Base-by-base conservation (phyloP, 805 yeast genomes). In the Saccharomyces paradoxus region DNA sequence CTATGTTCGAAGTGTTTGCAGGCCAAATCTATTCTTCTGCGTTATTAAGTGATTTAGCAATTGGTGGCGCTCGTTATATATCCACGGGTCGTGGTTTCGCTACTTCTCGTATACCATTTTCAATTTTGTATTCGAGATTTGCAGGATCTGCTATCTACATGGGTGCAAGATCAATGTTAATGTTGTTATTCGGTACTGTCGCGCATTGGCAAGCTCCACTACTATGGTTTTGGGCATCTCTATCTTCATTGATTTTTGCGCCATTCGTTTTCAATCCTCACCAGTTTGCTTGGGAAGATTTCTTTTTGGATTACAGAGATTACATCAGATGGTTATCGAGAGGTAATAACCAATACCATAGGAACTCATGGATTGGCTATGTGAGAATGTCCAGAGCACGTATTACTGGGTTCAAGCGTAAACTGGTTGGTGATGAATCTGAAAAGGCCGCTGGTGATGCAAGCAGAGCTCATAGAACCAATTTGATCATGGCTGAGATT, bases 201-300 rank as follows among this genome's bases (percentile, higher is more conserved):
- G 79, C 90, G 29, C 83, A 82, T 66, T 87, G 98, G 98, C 95
- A 89, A 74, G 86, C 96, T 26, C 88, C 97, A 47, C 77, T 94
- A 63, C 73, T 92, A 59, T 94, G 97, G 97, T 94, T 94, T 82
- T 94, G 98, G 97, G 86, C 94, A 56, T 86, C 96, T 21, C 77
- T 90, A 63, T 78, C 90, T 50, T 88, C 98, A 2, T 79, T 94
- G 75, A 80, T 89, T 75, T 82, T 89, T 63, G 86, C 98, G 50
- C 99, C 99, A 66, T 90, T 92, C 72, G 68, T 94, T 57, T 94
- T 89, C 82, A 94, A 94, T 75, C 99, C 99, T 50, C 97, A 92
- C 75, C 98, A 94, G 77, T 94, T 91, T 73, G 83, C 97, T 51
- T 86, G 95, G 91, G 87, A 85, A 70, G 97, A 91, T 74, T 92